Evolutionary conservation across 306 rosid species (phyloP).

Genomic region (Psophocarpus tetragonolobus): DNA sequence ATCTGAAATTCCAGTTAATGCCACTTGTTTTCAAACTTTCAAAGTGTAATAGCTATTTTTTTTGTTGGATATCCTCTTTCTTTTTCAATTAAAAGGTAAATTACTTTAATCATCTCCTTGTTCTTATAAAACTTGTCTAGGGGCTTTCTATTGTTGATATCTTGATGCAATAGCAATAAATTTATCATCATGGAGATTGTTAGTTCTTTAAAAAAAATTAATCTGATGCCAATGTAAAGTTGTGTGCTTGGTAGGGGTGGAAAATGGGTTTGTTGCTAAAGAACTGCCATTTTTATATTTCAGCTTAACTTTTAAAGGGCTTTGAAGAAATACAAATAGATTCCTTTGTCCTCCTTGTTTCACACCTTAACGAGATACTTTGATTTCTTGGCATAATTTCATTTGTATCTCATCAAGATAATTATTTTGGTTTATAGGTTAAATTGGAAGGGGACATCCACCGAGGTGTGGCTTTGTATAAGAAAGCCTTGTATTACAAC

Average conservation of each 20-base stretch:
- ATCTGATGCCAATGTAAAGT: neutral
- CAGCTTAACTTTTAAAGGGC: neutral
- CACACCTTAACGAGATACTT: conserved; percentile 10
- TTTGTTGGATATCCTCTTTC: neutral
- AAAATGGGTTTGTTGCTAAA: neutral
- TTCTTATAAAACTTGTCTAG: neutral
- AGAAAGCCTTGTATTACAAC: conserved; percentile 90
- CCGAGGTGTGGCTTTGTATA: conserved; percentile 87
- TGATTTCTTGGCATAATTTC: conserved; percentile 20
- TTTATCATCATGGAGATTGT: neutral
- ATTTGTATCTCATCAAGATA: neutral
- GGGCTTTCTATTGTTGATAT: neutral
- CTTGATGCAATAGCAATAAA: neutral
- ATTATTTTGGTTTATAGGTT: conserved; percentile 1
- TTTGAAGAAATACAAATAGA: neutral
- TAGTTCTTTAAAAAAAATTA: neutral
- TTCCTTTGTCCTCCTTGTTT: neutral
- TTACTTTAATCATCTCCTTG: neutral
- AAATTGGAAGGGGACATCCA: conserved; percentile 78
- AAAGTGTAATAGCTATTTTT: neutral
- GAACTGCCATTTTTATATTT: neutral
- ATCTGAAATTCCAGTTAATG: neutral
- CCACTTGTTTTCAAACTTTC: neutral
- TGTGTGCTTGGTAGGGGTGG: neutral
- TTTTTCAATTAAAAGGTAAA: neutral